Base-by-base conservation (phyloP, 371 early-diverging fungal genomes). In the Rhizopus stolonifer region DNA sequence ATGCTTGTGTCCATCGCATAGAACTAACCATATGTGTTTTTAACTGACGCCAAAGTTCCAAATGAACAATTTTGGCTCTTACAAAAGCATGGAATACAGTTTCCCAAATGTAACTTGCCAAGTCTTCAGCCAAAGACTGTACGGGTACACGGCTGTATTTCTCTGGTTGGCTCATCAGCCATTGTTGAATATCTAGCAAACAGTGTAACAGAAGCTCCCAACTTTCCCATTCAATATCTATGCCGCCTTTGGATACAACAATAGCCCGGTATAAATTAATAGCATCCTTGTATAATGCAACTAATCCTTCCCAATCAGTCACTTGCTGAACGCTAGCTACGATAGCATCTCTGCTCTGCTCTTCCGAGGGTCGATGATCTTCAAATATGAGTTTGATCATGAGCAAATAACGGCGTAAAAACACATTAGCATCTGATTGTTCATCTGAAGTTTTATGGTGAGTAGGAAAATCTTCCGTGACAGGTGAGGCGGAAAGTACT, bases 191-290 rank as follows among this genome's bases (percentile, higher is more conserved):
- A 47, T 78, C 77, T 49, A 83, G 51, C 10, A 85, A 54, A 21
- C 79, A 80, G 2, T 55, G 64, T 11, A 84, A 46, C 26, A 86
- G 50, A 0, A 65, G 42, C 46, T 79, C 78, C 86, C 86, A 86
- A 33, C 78, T 84, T 51, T 80, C 78, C 47, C 60, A 60, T 47
- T 86, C 84, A 67, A 86, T 70, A 38, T 84, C 82, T 34, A 86
- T 81, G n/a, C 81, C 80, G 5, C 82, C 72, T 10, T 73, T 69
- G 0, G 80, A 62, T 1, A 80, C 66, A 8, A 72, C 69, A 25
- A 86, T 78, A 0, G 86, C 79, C 36, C 84, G 68, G 58, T 80
- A 83, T 0, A 86, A 66, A 17, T 80, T 80, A n/a, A 84, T 65
- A 2, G 81, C 78, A 48, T 86, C 82, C 49, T 80, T 81, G 58